These are phyloP conservation scores for Mitragyna speciosa DNA, from an alignment of 257 asterid species.

Conservation along the genomic window DNA sequence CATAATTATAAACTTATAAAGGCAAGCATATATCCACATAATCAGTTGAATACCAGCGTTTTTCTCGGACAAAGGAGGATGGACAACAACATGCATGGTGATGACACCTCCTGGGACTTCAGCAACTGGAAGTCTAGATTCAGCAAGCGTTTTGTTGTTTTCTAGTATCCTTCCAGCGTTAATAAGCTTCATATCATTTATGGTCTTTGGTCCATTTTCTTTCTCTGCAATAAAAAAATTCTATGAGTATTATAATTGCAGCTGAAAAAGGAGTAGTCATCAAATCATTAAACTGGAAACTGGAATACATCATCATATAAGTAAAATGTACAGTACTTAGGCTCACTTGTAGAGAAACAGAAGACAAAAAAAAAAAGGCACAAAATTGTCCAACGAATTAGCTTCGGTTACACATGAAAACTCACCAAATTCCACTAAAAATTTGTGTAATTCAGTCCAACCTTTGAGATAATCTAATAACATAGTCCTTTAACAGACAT, in stretches of 20 bases:
- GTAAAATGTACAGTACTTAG: neutral
- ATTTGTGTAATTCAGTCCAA: neutral
- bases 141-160: conserved; percentile 69
- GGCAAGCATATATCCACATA: neutral
- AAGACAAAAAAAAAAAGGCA: neutral
- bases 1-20: neutral
- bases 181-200: conserved; percentile 77
- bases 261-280: neutral
- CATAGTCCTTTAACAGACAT: neutral
- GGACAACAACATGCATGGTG: conserved; percentile 87
- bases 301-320: neutral
- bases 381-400: neutral
- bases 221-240: conserved; percentile 48
- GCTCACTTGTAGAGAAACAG: neutral
- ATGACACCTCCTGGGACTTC: conserved; percentile 87
- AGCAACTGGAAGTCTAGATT: conserved; percentile 70
- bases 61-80: conserved; percentile 71
- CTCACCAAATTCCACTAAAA: neutral
- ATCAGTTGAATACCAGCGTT: conserved; percentile 45
- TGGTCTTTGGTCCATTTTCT: conserved; percentile 70
- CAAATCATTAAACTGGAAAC: neutral
- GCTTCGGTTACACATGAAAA: neutral
- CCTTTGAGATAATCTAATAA: neutral
- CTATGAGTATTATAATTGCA: neutral
- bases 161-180: conserved; percentile 88